Conservation (phyloP, 345 rosid genomes). For the Aquilaria sinensis region DNA sequence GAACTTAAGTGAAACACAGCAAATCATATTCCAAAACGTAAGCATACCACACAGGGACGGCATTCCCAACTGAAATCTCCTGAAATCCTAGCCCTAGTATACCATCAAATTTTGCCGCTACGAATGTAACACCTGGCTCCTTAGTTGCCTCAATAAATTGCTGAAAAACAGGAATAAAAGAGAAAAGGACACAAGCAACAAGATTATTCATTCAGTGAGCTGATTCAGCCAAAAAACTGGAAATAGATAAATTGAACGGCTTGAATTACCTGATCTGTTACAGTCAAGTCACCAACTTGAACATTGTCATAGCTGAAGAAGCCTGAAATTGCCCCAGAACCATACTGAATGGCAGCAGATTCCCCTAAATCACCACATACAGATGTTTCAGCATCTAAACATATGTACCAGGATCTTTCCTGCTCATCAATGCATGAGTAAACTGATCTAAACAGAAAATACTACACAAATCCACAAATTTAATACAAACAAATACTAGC, state of each 20-base stretch:
- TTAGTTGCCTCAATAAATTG: conserved; percentile 92
- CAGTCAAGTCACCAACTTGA: conserved; percentile 65
- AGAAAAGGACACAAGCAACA: background rate
- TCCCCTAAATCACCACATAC: conserved; percentile 38
- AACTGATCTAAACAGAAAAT: too few species aligned
- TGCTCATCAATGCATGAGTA: too few species aligned
- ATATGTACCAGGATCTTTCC: too few species aligned
- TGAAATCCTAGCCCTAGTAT: conserved; percentile 90
- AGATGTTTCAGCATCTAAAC: too few species aligned
- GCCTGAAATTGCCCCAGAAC: conserved; percentile 80
- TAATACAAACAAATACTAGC: too few species aligned
- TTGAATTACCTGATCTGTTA: conserved; percentile 59
- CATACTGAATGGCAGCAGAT: conserved; percentile 77
- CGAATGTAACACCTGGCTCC: conserved; percentile 82
- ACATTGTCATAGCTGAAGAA: conserved; percentile 79
- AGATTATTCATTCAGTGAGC: conserved; percentile 1
- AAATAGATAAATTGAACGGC: background rate
- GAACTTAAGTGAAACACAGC: background rate
- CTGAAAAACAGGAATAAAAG: conserved; percentile 28
- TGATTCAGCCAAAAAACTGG: background rate
- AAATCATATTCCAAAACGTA: conserved; percentile 2
- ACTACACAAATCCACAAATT: too few species aligned
- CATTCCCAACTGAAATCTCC: conserved; percentile 86
- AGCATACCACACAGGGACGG: conserved; percentile 78
- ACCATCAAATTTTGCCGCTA: conserved; percentile 92